These are phyloP conservation scores for Hondaea fermentalgiana DNA, from an alignment of 108 stramenopile species.

Conservation along the genomic window DNA sequence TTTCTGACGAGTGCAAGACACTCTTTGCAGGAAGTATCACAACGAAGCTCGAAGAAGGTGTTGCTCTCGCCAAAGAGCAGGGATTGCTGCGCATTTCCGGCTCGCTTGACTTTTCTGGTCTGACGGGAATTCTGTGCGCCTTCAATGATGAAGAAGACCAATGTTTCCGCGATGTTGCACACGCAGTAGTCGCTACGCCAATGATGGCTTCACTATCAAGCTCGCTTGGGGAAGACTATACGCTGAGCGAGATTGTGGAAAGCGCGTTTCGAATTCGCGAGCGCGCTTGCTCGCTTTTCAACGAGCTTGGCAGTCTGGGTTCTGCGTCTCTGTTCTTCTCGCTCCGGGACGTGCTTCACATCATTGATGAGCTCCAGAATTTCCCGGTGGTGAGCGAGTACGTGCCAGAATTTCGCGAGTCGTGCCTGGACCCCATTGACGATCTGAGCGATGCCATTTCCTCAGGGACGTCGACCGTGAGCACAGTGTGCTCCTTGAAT, in stretches of 20 bases:
- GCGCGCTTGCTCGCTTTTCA: neutral
- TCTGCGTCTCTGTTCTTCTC: neutral
- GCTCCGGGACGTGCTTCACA: neutral
- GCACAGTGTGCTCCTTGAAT: neutral
- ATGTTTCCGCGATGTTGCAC: neutral
- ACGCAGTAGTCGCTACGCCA: neutral
- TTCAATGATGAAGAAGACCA: neutral
- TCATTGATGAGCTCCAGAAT: neutral
- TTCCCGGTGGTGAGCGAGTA: neutral
- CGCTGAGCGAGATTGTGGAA: neutral
- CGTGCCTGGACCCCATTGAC: neutral
- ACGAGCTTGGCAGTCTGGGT: neutral
- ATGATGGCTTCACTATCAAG: neutral
- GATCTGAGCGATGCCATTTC: neutral
- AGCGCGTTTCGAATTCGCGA: neutral
- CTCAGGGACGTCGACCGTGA: neutral
- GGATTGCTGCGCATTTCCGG: neutral
- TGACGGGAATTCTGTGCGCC: neutral
- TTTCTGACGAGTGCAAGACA: neutral
- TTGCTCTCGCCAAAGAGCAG: neutral
- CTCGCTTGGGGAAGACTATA: neutral
- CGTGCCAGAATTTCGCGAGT: neutral
- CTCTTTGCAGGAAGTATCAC: neutral
- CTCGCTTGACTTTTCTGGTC: conserved; percentile 2
- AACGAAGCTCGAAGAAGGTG: neutral